Conservation (phyloP, 2,329 filamentous ascomycete species). For the Arthrobotrys entomopaga region DNA sequence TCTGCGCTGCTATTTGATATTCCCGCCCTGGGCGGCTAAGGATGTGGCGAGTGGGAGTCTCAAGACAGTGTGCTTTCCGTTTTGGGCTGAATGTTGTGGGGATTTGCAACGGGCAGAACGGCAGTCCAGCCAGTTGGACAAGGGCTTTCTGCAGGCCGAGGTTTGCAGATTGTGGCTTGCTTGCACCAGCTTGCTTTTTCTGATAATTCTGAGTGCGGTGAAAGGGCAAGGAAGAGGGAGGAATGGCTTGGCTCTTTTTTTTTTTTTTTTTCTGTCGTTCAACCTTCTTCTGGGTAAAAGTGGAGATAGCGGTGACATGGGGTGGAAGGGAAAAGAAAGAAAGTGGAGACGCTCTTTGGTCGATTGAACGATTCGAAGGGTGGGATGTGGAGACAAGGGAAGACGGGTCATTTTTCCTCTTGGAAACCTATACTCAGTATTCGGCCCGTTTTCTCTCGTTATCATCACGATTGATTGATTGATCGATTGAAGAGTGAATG, state of each 20-base stretch:
- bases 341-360: slow-evolving; percentile 1
- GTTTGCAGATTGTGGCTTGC: slow-evolving; percentile 49
- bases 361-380: no score
- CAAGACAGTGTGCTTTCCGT: slow-evolving; percentile 27
- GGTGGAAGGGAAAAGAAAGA: slow-evolving; percentile 14
- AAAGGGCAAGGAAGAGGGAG: neutral
- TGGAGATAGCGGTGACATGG: slow-evolving; percentile 43
- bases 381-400: no score
- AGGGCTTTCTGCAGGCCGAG: slow-evolving; percentile 16
- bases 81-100: slow-evolving; percentile 18
- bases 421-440: no score
- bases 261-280: slow-evolving; percentile 16
- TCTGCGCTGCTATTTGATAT: slow-evolving; percentile 34
- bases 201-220: no score
- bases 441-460: neutral
- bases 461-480: neutral
- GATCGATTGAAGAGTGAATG: slow-evolving; percentile 1
- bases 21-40: slow-evolving; percentile 50
- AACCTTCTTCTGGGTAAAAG: slow-evolving; percentile 46
- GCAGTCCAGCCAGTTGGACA: slow-evolving; percentile 55
- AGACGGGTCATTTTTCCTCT: no score
- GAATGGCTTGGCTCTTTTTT: slow-evolving; percentile 26
- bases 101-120: slow-evolving; percentile 37
- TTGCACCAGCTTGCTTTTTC: neutral
- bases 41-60: slow-evolving; percentile 43